Percentiles rank a stretch among this genome's conserved stretches.
These are phyloP conservation scores for Rhexocercosporidium sp. DNA, from an alignment of 2,329 filamentous ascomycete species.

Conservation along the genomic window DNA sequence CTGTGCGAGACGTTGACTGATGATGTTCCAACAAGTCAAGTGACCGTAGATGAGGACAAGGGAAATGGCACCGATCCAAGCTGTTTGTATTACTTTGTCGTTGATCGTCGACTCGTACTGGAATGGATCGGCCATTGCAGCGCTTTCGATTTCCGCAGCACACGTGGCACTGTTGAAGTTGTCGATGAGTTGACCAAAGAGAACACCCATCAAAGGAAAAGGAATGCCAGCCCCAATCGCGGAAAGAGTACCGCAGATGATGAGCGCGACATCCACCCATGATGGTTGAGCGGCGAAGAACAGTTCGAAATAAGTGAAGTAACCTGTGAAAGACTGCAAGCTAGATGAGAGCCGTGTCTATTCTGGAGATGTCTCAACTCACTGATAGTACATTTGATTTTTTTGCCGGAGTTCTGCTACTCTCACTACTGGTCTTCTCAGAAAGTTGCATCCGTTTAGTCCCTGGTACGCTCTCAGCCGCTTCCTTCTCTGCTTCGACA, in stretches of 20 bases:
- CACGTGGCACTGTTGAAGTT: conserved; percentile 61
- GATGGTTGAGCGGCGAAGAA: conserved; percentile 26
- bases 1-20: conserved; percentile 9
- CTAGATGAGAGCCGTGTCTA: not conserved
- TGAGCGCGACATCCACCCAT: conserved; percentile 39
- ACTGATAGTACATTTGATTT: not conserved
- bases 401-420: not conserved
- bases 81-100: conserved; percentile 64
- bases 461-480: not conserved
- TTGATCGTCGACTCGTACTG: conserved; percentile 17
- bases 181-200: conserved; percentile 69
- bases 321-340: not conserved
- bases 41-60: conserved; percentile 10
- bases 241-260: conserved; percentile 48
- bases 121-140: conserved; percentile 6
- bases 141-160: conserved; percentile 8
- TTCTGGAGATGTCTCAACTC: not conserved
- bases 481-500: not conserved
- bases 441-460: not conserved
- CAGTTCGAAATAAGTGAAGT: conserved; percentile 22
- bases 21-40: conserved; percentile 14
- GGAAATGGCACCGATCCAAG: conserved; percentile 7
- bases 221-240: conserved; percentile 63
- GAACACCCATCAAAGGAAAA: conserved; percentile 67
- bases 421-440: not conserved